phyloP scores from a whole-genome alignment of 139 green algal genomes.

The Zygnema cylindricum region DNA sequence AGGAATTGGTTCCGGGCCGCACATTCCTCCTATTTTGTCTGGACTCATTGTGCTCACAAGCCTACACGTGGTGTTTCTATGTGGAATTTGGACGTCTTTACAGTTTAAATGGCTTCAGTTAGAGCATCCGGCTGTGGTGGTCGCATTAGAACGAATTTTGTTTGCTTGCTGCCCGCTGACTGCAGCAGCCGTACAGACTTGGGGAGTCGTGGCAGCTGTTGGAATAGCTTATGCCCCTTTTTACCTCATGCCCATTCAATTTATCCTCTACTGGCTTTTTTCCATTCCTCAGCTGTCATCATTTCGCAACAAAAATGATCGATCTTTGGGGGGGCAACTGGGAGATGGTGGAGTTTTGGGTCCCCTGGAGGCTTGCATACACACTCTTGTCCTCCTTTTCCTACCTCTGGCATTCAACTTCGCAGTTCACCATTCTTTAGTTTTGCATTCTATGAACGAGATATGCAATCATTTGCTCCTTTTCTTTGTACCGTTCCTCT shows the following conservation, averaged over 20 bases:
- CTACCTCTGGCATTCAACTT: slow-evolving; percentile 75
- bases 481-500: slow-evolving; percentile 33
- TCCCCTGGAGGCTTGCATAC: slow-evolving; percentile 64
- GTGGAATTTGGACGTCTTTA: slow-evolving; percentile 83
- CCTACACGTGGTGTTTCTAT: slow-evolving; percentile 56
- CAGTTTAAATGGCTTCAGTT: slow-evolving; percentile 91
- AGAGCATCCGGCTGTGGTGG: slow-evolving; percentile 80
- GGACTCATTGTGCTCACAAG: slow-evolving; percentile 42
- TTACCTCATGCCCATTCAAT: slow-evolving; percentile 78
- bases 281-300: slow-evolving; percentile 78
- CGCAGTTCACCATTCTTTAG: slow-evolving; percentile 68
- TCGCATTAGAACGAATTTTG: slow-evolving; percentile 87
- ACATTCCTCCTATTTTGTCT: not conserved
- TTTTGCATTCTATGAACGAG: slow-evolving; percentile 27
- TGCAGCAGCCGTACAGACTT: slow-evolving; percentile 67
- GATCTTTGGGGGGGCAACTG: not conserved
- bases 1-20: slow-evolving; percentile 22
- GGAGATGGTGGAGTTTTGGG: slow-evolving; percentile 37
- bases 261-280: slow-evolving; percentile 75
- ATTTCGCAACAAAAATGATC: slow-evolving; percentile 67
- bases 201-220: slow-evolving; percentile 56
- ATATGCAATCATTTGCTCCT: slow-evolving; percentile 37
- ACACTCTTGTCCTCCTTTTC: slow-evolving; percentile 66
- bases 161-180: slow-evolving; percentile 75
- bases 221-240: slow-evolving; percentile 76